phyloP scores from a whole-genome alignment of 768 basidiomycete genomes.

The Mycena venus region DNA sequence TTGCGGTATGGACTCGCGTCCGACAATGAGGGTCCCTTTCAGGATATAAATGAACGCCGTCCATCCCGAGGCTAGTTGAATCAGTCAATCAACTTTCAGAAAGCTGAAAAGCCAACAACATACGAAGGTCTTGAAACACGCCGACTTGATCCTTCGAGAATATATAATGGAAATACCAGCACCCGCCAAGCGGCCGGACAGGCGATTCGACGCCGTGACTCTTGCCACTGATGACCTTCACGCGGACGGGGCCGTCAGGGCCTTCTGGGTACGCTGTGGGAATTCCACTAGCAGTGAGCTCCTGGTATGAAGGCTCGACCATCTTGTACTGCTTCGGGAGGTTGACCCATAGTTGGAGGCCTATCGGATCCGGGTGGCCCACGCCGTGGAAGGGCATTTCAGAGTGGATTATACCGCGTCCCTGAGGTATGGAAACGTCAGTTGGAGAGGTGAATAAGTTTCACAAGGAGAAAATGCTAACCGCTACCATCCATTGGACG shows the following conservation, averaged over 20 bases:
- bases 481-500: conserved; percentile 90
- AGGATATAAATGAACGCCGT: conserved; percentile 87
- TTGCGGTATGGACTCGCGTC: conserved; percentile 59
- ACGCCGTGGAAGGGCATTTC: conserved; percentile 88
- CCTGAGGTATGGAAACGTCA: conserved; percentile 41
- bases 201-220: conserved; percentile 90
- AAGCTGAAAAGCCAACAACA: conserved; percentile 39
- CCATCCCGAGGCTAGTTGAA: conserved; percentile 81
- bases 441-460: background rate
- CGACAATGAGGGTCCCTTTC: conserved; percentile 77
- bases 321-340: conserved; percentile 87
- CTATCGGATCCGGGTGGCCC: conserved; percentile 79
- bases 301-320: conserved; percentile 89
- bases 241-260: conserved; percentile 71
- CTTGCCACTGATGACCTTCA: conserved; percentile 92
- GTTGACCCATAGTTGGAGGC: conserved; percentile 92
- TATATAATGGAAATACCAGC: conserved; percentile 90
- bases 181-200: conserved; percentile 91
- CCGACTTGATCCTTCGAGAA: conserved; percentile 69
- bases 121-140: conserved; percentile 89
- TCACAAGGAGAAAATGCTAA: background rate
- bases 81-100: background rate
- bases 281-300: conserved; percentile 75
- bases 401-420: conserved; percentile 82
- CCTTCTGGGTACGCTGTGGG: conserved; percentile 83